Base-by-base conservation (phyloP, 2,329 filamentous ascomycete genomes). In the Eutypa lata region DNA sequence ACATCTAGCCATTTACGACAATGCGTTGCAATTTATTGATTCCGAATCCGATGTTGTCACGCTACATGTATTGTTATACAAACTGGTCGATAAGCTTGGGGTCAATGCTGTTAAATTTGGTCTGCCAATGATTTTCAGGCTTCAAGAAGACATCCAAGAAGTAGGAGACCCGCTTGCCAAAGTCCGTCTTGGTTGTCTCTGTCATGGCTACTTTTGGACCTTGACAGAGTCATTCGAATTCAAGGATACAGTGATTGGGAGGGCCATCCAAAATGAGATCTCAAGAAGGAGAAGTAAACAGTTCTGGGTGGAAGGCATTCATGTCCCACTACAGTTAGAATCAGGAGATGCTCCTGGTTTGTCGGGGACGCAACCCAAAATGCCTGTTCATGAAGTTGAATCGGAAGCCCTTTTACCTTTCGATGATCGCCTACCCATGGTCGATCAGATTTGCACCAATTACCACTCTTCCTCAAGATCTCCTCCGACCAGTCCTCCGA, bases 1-100 rank as follows among this genome's bases (percentile, higher is more conserved):
- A 3, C 92, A 97, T 71, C 78, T 97, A 44, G 87, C 89, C 48
- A 81, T 94, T n/a, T 97, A 95, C 69, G 93, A 97, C 68, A 90
- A 89, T 60, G 89, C 90, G 7, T 73, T 93, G 21, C 88, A 94
- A 61, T 84, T 78, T 59, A 78, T 89, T 21, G 81, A 87, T 24
- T 86, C 81, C 44, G 89, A 94, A 56, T 78, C 83, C 0, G 91
- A 96, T 61, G 80, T 95, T 28, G 73, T 90, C 26, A 73, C 95
- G 14, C 75, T 96, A 8, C 91, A 96, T 65, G 76, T 91, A 3
- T 77, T 97, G 11, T 79, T 96, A 37, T 77, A 83, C 11, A 89
- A 83, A 51, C 77, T 96, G n/a, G 81, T 91, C 8, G 79, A 84
- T 53, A 86, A 84, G 52, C 78, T 97, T 1, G 92, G 93, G 3